A percentile compares a stretch with the other conserved stretches of the same genome.
phyloP scores from a whole-genome alignment of 1,139 yeast species.

The Groenewaldozyma sp. region DNA sequence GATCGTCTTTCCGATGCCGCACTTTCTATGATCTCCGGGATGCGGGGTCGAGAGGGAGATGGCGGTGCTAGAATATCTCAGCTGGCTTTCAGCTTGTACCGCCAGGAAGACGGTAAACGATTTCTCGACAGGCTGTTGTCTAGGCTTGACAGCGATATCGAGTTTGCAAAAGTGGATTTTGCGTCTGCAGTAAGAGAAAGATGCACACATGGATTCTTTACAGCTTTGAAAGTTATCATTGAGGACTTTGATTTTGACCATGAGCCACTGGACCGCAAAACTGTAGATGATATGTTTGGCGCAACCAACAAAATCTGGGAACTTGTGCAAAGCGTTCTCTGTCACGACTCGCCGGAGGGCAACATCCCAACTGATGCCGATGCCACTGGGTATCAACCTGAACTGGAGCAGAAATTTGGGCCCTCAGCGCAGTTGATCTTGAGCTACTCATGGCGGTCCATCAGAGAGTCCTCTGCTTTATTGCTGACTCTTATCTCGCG shows the following conservation, averaged over 20 bases:
- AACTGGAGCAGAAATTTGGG: conserved; percentile 35
- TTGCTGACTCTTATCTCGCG: conserved; percentile 37
- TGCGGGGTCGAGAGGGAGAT: conserved; percentile 68
- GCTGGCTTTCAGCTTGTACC: conserved; percentile 31
- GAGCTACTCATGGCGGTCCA: conserved; percentile 74
- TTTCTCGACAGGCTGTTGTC: conserved; percentile 31
- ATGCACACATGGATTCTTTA: conserved; percentile 60
- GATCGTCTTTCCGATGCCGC: conserved; percentile 33
- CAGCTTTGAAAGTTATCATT: conserved; percentile 45
- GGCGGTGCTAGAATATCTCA: conserved; percentile 67
- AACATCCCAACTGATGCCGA: conserved; percentile 40
- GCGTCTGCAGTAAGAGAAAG: conserved; percentile 36
- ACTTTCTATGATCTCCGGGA: conserved; percentile 39
- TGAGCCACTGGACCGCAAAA: conserved; percentile 9
- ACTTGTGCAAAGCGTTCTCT: conserved; percentile 43
- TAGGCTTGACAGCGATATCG: conserved; percentile 26
- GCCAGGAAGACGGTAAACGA: conserved; percentile 13
- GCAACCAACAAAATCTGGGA: conserved; percentile 42
- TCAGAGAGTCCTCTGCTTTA: conserved; percentile 64
- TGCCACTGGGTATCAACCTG: conserved; percentile 27
- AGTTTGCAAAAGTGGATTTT: conserved; percentile 28
- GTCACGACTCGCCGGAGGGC: conserved; percentile 64
- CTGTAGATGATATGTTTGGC: conserved; percentile 21
- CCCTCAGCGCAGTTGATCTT: conserved; percentile 53
- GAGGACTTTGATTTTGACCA: conserved; percentile 19